Conservation (phyloP, 1,139 yeast species). For the Kluyveromyces sp. region DNA sequence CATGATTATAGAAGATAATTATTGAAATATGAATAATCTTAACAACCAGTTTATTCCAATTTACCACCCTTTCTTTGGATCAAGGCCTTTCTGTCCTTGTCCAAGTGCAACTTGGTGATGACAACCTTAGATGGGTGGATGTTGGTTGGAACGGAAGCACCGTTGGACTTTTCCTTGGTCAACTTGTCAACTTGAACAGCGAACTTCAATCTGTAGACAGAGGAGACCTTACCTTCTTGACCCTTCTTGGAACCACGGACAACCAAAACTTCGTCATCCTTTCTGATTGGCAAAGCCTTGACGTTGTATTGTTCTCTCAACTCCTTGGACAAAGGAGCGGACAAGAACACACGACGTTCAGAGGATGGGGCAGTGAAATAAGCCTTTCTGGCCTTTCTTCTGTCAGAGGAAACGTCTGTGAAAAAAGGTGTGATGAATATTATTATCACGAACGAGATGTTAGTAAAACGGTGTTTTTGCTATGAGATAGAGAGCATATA, state of each 20-base stretch:
- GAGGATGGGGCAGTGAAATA: constrained; percentile 98
- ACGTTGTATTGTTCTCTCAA: constrained; percentile 96
- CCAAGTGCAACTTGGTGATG: constrained; percentile 96
- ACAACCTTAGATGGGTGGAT: constrained; percentile 99
- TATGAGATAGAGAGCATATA: too few species aligned
- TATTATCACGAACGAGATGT: neutral
- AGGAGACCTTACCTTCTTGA: constrained; percentile 96
- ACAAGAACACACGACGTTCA: constrained; percentile 88
- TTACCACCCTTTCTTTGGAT: constrained; percentile 91
- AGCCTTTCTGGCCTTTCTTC: constrained; percentile 99
- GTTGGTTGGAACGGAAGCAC: constrained; percentile 96
- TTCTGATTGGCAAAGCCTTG: constrained; percentile 95
- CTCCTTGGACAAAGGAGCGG: constrained; percentile 99
- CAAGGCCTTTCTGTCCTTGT: constrained; percentile 98
- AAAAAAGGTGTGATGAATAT: constrained; percentile 14
- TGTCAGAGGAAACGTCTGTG: constrained; percentile 95
- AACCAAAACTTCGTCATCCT: constrained; percentile 92
- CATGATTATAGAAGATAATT: constrained; percentile 6
- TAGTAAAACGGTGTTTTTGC: too few species aligned
- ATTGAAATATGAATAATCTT: constrained; percentile 1
- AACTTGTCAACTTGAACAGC: constrained; percentile 96
- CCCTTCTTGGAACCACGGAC: constrained; percentile 99
- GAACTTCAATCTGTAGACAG: constrained; percentile 98
- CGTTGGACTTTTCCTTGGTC: constrained; percentile 96
- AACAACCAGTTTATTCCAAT: constrained; percentile 44